These are phyloP conservation scores for Mycena belliarum DNA, from an alignment of 768 basidiomycete species.

Conservation along the genomic window DNA sequence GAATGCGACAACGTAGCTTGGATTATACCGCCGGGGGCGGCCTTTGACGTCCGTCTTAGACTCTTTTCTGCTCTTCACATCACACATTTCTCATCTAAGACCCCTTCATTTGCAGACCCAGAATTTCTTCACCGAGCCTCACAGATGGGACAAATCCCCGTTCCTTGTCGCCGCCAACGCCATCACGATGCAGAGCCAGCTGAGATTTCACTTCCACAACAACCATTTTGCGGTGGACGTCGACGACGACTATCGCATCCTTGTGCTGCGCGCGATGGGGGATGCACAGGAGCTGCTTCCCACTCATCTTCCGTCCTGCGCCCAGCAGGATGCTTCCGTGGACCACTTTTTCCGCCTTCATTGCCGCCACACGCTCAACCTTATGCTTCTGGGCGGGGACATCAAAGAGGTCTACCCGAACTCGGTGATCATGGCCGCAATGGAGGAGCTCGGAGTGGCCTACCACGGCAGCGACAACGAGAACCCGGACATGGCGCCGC, in stretches of 20 bases:
- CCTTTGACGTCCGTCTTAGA: not conserved
- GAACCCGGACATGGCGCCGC: not conserved
- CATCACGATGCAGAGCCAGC: not conserved
- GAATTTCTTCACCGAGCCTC: too few relatives aligned
- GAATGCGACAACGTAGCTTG: not conserved
- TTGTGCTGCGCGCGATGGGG: not conserved
- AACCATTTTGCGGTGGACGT: conserved; percentile 1
- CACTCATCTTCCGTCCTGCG: not conserved
- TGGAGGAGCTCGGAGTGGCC: conserved; percentile 1
- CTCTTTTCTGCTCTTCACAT: too few relatives aligned
- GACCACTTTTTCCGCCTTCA: conserved; percentile 1
- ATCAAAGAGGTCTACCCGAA: not conserved
- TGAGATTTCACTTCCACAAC: not conserved
- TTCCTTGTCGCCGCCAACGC: not conserved
- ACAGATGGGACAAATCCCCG: not conserved
- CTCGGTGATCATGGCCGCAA: not conserved
- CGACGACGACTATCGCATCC: not conserved
- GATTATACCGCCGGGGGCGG: conserved; percentile 11
- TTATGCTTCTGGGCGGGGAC: not conserved
- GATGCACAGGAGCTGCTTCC: not conserved
- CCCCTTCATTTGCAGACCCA: too few relatives aligned
- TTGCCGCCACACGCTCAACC: not conserved
- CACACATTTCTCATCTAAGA: too few relatives aligned
- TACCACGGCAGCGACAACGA: not conserved
- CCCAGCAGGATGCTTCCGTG: not conserved